Evolutionary conservation across 805 yeast species (phyloP), one percentile per base, ranked within the genome.

Genomic region (Jamesozyma rosinii): DNA sequence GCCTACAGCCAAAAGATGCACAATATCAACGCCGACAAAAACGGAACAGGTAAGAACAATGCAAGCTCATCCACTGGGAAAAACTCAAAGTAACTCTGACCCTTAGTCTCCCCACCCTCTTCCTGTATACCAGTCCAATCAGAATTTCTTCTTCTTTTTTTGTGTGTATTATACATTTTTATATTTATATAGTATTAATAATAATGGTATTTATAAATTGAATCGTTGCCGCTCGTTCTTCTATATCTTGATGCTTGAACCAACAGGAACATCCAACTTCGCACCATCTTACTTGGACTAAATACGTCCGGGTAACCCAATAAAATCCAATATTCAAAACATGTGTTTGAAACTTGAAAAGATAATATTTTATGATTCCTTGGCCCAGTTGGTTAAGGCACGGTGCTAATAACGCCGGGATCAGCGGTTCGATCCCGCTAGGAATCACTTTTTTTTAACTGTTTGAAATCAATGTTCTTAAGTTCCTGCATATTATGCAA

Each of bases 1-100:
- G 65, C 74, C 20, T 83, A 83, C 55, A 74, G 70, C 42, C 84
- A 81, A 51, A 82, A 83, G 63, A 62, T 81, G 33, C 75, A 76
- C 43, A 87, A 52, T 14, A 58, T 61, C 29, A 58, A 58, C 35
- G 44, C 49, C 30, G 62, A 58, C 37, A 59, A 53, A 37, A 39
- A 24, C 35, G 50, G 49, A 30, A 24, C 40, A 5, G 24, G 26
- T n/a, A 41, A 41, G 15, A 20, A 22, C 15, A 21, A 6, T 35
- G 17, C 4, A n/a, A 10, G 21, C 20, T 13, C 18, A 35, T n/a
- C 17, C 20, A 30, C 21, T 5, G 17, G 20, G 9, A 21, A 14
- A 22, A 35, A 35, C 20, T 14, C 18, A 15, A 31, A 31, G n/a
- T 31, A 15, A 31, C 9, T 14, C 30, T n/a, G n/a, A n/a, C n/a